These are phyloP conservation scores for Hyphopichia fennica DNA, from an alignment of 1,139 yeast genomes.

Conservation along the genomic window DNA sequence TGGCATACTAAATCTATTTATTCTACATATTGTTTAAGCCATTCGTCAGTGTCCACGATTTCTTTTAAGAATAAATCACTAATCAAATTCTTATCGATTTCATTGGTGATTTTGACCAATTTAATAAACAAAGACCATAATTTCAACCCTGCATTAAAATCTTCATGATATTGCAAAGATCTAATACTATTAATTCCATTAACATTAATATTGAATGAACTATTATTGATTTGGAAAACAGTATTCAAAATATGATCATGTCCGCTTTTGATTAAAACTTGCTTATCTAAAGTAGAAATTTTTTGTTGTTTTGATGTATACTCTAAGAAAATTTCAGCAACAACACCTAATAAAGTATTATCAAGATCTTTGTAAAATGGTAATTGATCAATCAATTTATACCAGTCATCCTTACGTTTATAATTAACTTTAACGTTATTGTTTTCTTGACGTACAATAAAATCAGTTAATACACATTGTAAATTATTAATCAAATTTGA, in stretches of 20 bases:
- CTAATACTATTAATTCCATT: slow-evolving; percentile 44
- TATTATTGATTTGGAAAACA: slow-evolving; percentile 40
- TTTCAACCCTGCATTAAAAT: slow-evolving; percentile 38
- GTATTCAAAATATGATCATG: slow-evolving; percentile 37
- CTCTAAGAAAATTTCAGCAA: slow-evolving; percentile 44
- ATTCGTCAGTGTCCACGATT: slow-evolving; percentile 43
- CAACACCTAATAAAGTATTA: slow-evolving; percentile 45
- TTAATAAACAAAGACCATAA: slow-evolving; percentile 44
- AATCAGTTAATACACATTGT: slow-evolving; percentile 53
- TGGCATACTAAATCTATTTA: background rate
- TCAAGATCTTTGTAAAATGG: slow-evolving; percentile 60
- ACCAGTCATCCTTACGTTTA: slow-evolving; percentile 55
- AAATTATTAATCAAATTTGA: slow-evolving; percentile 53
- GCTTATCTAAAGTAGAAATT: slow-evolving; percentile 22
- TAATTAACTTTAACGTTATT: slow-evolving; percentile 34
- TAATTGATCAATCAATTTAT: slow-evolving; percentile 48
- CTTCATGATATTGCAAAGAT: slow-evolving; percentile 35
- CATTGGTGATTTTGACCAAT: slow-evolving; percentile 36
- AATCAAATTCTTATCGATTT: slow-evolving; percentile 34
- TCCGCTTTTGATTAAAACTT: slow-evolving; percentile 28
- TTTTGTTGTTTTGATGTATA: slow-evolving; percentile 30
- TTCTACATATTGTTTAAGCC: slow-evolving; percentile 32
- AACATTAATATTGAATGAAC: slow-evolving; percentile 44
- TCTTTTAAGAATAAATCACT: slow-evolving; percentile 29
- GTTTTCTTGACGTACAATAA: slow-evolving; percentile 57